Evolutionary conservation across 208 protist species (phyloP).

Genomic region (Angomonas ambiguus): DNA sequence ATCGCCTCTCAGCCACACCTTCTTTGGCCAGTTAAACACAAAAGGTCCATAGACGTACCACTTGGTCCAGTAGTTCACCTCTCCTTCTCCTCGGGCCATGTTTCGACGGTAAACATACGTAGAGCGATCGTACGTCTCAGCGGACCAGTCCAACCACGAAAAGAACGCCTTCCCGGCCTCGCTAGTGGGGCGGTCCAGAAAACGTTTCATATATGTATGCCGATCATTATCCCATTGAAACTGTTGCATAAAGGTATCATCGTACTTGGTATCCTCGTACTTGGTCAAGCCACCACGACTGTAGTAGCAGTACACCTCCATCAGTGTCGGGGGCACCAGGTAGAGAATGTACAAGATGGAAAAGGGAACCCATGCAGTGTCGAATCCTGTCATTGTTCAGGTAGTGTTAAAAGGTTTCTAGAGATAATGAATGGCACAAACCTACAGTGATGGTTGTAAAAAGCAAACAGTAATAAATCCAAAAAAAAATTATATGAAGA

Average conservation of each 20-base stretch:
- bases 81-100: slow-evolving; percentile 50
- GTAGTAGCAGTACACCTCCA: slow-evolving; percentile 91
- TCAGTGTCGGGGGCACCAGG: slow-evolving; percentile 84
- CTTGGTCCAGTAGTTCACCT: slow-evolving; percentile 59
- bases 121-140: slow-evolving; percentile 81
- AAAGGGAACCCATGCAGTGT: slow-evolving; percentile 82
- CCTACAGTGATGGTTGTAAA: background rate
- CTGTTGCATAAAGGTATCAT: slow-evolving; percentile 72
- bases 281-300: slow-evolving; percentile 78
- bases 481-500: background rate
- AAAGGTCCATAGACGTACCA: slow-evolving; percentile 86
- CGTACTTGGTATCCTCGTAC: slow-evolving; percentile 82
- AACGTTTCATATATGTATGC: slow-evolving; percentile 85
- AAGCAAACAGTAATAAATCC: slow-evolving; percentile 7
- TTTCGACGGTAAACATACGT: slow-evolving; percentile 79
- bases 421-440: background rate
- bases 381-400: slow-evolving; percentile 58
- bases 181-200: slow-evolving; percentile 77
- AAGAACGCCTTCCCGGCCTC: slow-evolving; percentile 85
- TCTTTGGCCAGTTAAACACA: slow-evolving; percentile 90
- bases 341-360: slow-evolving; percentile 86
- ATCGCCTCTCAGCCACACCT: slow-evolving; percentile 83
- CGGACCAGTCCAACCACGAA: slow-evolving; percentile 85
- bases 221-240: slow-evolving; percentile 64
- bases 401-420: background rate